A percentile compares a stretch with the other conserved stretches of the same genome.
Conservation (phyloP, 2,329 filamentous ascomycete species). For the Endothia cerciana region DNA sequence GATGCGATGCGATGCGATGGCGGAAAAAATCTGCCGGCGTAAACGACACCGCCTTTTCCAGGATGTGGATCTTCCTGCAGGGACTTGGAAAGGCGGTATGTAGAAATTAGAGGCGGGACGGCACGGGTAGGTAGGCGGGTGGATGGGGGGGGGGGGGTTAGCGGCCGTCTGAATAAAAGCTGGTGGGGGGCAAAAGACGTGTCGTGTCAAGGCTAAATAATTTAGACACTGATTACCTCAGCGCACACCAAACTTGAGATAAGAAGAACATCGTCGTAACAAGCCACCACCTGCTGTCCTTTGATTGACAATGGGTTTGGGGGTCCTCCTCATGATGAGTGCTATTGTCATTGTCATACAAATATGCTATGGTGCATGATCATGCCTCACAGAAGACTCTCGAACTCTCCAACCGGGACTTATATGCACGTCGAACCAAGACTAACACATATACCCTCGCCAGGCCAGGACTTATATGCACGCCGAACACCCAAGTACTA, state of each 20-base stretch:
- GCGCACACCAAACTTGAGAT: no score
- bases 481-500: not conserved
- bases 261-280: no score
- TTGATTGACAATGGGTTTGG: not conserved
- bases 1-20: constrained; percentile 10
- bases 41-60: constrained; percentile 18
- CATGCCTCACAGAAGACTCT: not conserved
- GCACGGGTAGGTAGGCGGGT: no score
- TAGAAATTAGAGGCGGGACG: not conserved
- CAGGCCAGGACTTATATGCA: not conserved
- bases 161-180: no score
- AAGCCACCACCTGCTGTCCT: not conserved
- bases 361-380: no score
- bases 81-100: constrained; percentile 15
- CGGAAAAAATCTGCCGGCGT: constrained; percentile 17
- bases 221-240: not conserved
- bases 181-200: no score
- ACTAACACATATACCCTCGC: not conserved
- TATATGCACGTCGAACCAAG: not conserved
- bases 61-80: not conserved
- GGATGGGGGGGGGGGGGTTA: no score
- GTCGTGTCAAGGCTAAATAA: no score
- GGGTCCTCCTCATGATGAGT: not conserved
- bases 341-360: not conserved
- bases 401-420: not conserved